These are phyloP conservation scores for Lolium rigidum DNA, from an alignment of 176 grass and related monocot species.

Conservation along the genomic window DNA sequence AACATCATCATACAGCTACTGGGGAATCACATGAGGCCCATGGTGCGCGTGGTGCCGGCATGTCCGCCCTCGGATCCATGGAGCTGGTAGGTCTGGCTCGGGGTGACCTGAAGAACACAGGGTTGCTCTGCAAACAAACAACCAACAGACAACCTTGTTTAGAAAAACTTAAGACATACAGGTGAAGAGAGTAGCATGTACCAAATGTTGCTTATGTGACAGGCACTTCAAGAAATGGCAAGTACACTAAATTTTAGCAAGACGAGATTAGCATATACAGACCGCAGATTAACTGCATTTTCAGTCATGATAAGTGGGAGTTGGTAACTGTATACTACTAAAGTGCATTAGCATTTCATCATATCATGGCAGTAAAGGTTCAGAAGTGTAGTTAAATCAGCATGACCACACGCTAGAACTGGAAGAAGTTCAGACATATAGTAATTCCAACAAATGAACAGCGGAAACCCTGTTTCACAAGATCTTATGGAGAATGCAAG, in stretches of 20 bases:
- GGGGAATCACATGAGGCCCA: conserved; percentile 47
- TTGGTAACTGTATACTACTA: too few species aligned
- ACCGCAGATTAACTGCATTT: background rate
- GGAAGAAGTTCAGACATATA: background rate
- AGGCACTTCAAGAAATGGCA: too few species aligned
- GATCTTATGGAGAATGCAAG: background rate
- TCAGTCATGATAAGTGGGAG: background rate
- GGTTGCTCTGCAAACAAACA: conserved; percentile 69
- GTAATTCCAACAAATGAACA: background rate
- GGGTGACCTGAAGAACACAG: conserved; percentile 77
- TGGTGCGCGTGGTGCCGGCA: conserved; percentile 1
- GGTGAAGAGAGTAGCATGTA: background rate
- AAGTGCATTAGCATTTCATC: background rate
- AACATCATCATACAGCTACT: background rate
- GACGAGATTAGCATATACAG: background rate
- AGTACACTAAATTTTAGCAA: background rate
- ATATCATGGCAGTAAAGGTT: background rate
- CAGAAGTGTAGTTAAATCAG: background rate
- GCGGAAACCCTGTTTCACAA: background rate
- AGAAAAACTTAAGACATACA: background rate
- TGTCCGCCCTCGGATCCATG: conserved; percentile 50
- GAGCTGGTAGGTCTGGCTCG: conserved; percentile 65
- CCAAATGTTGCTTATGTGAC: background rate
- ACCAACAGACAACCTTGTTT: background rate
- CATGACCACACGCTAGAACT: too few species aligned